Evolutionary conservation across 345 rosid species (phyloP), one percentile per base, ranked within the genome.

Genomic region (Ceriops zippeliana): DNA sequence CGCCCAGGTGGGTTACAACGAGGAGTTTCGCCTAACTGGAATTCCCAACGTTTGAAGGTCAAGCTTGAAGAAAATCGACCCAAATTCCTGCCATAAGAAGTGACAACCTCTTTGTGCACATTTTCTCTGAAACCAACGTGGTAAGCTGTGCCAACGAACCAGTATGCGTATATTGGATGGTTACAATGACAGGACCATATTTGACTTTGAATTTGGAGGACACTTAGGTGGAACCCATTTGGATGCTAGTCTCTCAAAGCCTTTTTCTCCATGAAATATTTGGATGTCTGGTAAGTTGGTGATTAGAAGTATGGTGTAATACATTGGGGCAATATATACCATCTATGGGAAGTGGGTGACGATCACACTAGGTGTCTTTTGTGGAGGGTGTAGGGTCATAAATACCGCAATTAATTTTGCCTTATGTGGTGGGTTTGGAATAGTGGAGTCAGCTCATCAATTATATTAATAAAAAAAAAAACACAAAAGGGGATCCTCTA

Each of bases 361-460:
- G 60, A 75, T 72, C 51, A 61, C 34, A 75, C 66, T 69, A 76
- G 79, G 81, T 69, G 26, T 72, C 58, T 58, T 58, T 75, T 74
- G 79, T 79, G 88, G 86, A 63, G 71, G 53, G 71, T 71, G 66
- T 71, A 37, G 69, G 86, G 92, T 87, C 89, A 84, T 86, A 56
- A 75, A 75, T 65, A 70, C 77, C 86, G 78, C 84, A 76, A 75
- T 69, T 67, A 52, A 69, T 57, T 73, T 79, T 69, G 38, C 75
- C 79, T 58, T 72, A 58, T 76, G 61, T 70, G 70, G 77, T 77
- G 79, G 70, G 77, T 78, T 82, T 88, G 85, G 84, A 72, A 68
- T 34, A 62, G 35, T 70, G 76, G 75, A 67, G 78, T 79, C 76
- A 80, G 79, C 69, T 80, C 75, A 70, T 63, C 30, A 42, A 38